Evolutionary conservation across 495 filamentous ascomycete species (phyloP).

Genomic region (Tuber brumale): DNA sequence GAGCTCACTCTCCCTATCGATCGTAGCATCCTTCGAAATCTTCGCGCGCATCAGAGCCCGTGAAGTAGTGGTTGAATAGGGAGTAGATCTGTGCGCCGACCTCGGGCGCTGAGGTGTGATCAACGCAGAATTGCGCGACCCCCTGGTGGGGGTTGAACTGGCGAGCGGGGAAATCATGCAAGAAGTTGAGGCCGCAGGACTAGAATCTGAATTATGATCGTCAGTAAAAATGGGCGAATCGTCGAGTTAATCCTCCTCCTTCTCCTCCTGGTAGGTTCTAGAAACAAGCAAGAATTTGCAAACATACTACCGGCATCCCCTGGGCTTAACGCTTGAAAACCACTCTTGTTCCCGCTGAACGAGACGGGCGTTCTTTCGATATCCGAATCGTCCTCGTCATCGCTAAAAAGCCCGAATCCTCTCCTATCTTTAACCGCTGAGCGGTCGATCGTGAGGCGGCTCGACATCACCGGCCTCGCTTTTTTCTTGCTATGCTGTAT

Average conservation of each 20-base stretch:
- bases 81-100: slow-evolving; percentile 28
- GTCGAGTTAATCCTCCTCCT: background rate
- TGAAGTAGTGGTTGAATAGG: slow-evolving; percentile 36
- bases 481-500: background rate
- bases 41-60: slow-evolving; percentile 36
- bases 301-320: background rate
- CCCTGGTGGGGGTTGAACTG: slow-evolving; percentile 6
- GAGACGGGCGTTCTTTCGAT: slow-evolving; percentile 28
- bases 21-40: slow-evolving; percentile 21
- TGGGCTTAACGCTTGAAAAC: slow-evolving; percentile 30
- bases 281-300: background rate
- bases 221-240: background rate
- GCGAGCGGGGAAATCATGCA: background rate
- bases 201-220: background rate
- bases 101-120: slow-evolving; percentile 33
- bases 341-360: slow-evolving; percentile 38
- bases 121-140: slow-evolving; percentile 29
- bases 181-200: background rate
- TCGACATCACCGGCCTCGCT: background rate
- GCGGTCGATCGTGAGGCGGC: background rate
- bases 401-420: slow-evolving; percentile 38
- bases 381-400: slow-evolving; percentile 29
- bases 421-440: slow-evolving; percentile 18
- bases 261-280: slow-evolving; percentile 1
- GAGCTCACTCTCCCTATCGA: slow-evolving; percentile 24